These are phyloP conservation scores for Posidonia oceanica DNA, from an alignment of 116 monocot species.

Conservation along the genomic window DNA sequence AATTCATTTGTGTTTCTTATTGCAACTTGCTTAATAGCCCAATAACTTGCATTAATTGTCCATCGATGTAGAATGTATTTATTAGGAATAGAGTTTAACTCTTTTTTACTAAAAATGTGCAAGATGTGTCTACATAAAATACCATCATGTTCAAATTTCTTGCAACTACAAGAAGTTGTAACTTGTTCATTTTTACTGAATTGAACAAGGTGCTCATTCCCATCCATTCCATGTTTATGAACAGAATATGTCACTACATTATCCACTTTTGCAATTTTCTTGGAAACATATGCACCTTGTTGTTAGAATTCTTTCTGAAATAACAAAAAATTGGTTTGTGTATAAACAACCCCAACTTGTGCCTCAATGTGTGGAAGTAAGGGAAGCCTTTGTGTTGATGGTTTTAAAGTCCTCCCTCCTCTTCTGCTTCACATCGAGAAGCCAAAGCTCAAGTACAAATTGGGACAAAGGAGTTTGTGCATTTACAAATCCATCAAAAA, in stretches of 20 bases:
- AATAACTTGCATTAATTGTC: background rate
- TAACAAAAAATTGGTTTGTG: background rate
- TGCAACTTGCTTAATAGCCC: background rate
- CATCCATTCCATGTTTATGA: background rate
- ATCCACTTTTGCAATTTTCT: background rate
- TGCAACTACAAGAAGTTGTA: background rate
- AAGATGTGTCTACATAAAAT: background rate
- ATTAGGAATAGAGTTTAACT: background rate
- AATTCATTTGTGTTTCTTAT: background rate
- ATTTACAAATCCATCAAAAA: conserved; percentile 6
- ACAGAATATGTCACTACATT: background rate
- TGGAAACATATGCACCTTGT: background rate
- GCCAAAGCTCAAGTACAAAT: conserved; percentile 3
- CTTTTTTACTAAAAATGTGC: background rate
- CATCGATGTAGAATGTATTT: background rate
- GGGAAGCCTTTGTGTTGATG: too few species aligned
- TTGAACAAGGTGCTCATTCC: background rate
- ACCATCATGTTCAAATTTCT: background rate
- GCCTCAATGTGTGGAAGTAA: background rate
- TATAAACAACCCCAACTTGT: background rate
- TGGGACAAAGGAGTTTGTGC: background rate
- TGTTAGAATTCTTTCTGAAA: background rate
- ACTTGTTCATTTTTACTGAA: background rate
- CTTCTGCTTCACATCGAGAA: background rate
- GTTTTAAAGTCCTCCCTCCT: conserved; percentile 4